Conservation (phyloP, 2,329 filamentous ascomycete species). For the Fusarium pininemorale region DNA sequence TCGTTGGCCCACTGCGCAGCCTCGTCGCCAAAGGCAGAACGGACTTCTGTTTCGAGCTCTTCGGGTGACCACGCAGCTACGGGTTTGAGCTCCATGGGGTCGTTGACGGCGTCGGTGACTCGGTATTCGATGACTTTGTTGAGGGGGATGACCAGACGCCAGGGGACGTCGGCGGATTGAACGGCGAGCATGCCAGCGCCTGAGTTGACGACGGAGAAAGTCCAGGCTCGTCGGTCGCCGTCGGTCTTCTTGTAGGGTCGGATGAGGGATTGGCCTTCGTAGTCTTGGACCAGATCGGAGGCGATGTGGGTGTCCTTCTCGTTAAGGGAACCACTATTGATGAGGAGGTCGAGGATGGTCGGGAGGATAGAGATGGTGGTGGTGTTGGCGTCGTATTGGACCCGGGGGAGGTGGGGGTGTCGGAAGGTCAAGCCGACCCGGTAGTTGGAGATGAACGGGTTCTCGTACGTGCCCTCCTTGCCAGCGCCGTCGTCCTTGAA, state of each 20-base stretch:
- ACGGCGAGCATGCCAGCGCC: constrained; percentile 47
- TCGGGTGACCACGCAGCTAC: constrained; percentile 42
- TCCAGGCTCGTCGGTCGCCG: constrained; percentile 45
- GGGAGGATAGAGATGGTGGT: constrained; percentile 48
- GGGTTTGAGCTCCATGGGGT: constrained; percentile 43
- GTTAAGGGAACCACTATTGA: constrained; percentile 47
- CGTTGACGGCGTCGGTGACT: constrained; percentile 43
- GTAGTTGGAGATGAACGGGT: constrained; percentile 43
- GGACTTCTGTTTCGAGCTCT: constrained; percentile 32
- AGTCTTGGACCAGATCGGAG: constrained; percentile 44
- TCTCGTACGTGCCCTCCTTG: constrained; percentile 47
- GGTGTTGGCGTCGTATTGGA: constrained; percentile 46
- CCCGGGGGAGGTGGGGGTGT: constrained; percentile 45
- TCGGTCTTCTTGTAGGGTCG: constrained; percentile 41
- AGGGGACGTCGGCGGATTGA: constrained; percentile 45
- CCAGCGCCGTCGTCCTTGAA: constrained; percentile 48
- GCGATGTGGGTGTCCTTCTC: constrained; percentile 39
- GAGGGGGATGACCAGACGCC: constrained; percentile 46
- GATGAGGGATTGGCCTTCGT: constrained; percentile 49
- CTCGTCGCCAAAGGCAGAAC: constrained; percentile 28
- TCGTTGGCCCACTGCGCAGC: constrained; percentile 44
- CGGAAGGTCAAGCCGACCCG: constrained; percentile 47
- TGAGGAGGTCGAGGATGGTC: constrained; percentile 48
- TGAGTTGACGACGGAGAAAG: constrained; percentile 49
- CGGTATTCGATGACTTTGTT: constrained; percentile 46